Evolutionary conservation across 768 basidiomycete genomes (phyloP), one percentile per base, ranked within the genome.

Genomic region (Tricholoma sp.): DNA sequence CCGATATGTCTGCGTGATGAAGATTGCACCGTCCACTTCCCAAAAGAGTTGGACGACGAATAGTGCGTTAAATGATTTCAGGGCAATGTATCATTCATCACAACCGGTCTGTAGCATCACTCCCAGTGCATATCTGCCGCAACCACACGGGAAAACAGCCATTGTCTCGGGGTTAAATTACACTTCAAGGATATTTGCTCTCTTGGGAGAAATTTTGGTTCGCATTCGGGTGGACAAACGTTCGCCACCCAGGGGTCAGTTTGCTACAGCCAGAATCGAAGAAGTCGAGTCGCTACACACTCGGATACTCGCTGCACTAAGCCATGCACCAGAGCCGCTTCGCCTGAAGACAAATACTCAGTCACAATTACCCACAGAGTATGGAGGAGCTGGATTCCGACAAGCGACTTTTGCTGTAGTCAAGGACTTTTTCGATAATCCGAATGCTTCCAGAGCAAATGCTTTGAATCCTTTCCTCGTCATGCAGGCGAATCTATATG

Each of bases 401-500:
- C 87, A 91, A 70, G 85, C 86, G 8, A 92, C 94, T 2, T 91
- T 92, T 60, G 86, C 86, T 2, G 90, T 94, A 70, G 87, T 96
- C 59, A 89, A 89, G 66, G 88, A 92, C 68, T 91, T 94, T 67
- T 96, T 95, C 67, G 87, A 93, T 61, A 91, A 95, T 63, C 93
- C 94, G 11, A 89, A 92, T 59, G 91, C 91, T 7, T 89, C 85
- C 8, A 81, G 89, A 18, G 90, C 84, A 55, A 89, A 90, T 64
- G 92, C 93, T 0, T 79, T 91, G 53, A 94, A 96, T 67, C 88
- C 90, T 17, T 95, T 88, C 78, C 77, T 94, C 32, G 92, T 96
- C 32, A 89, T 93, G 82, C 93, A 94, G 70, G 89, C 89, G 34
- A 96, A 96, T 65, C 76, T 96, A 41, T 95, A 88, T 63, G 93